A percentile compares a stretch with the other conserved stretches of the same genome.
These are phyloP conservation scores for Hibiscus mutabilis DNA, from an alignment of 345 rosid species.

Conservation along the genomic window DNA sequence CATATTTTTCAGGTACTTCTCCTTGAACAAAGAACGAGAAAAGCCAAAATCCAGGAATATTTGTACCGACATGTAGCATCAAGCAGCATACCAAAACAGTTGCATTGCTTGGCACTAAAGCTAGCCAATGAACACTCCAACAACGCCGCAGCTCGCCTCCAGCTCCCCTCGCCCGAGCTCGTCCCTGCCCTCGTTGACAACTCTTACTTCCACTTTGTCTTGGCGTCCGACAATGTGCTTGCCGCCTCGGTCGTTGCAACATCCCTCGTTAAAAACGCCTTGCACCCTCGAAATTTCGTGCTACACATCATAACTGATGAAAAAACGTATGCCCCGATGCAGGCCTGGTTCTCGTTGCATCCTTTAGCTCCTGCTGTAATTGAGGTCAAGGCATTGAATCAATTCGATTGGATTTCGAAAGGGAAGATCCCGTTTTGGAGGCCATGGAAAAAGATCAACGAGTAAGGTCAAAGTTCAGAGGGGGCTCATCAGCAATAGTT, in stretches of 20 bases:
- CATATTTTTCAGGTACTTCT: constrained; percentile 43
- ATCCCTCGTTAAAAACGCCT: constrained; percentile 61
- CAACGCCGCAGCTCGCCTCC: constrained; percentile 90
- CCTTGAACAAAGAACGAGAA: constrained; percentile 86
- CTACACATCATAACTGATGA: constrained; percentile 83
- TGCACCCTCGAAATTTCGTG: constrained; percentile 56
- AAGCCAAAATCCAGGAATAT: constrained; percentile 88
- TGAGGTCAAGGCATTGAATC: constrained; percentile 95
- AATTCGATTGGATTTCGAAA: constrained; percentile 90
- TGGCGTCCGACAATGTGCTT: constrained; percentile 85
- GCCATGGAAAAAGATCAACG: constrained; percentile 95
- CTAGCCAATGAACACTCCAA: constrained; percentile 82
- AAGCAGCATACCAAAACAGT: constrained; percentile 92
- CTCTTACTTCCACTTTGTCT: constrained; percentile 70
- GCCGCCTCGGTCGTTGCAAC: constrained; percentile 83
- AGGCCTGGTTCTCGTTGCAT: constrained; percentile 96
- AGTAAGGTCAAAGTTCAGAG: constrained; percentile 76
- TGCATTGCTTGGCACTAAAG: constrained; percentile 78
- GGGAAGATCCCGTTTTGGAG: constrained; percentile 90
- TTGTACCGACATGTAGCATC: constrained; percentile 89
- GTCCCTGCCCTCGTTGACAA: constrained; percentile 76
- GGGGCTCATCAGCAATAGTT: constrained; percentile 80
- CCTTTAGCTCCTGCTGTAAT: constrained; percentile 64
- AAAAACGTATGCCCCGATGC: constrained; percentile 92
- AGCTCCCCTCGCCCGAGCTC: constrained; percentile 72